Evolutionary conservation across 2,329 filamentous ascomycete species (phyloP), one percentile per base, ranked within the genome.

Genomic region (Alternaria longipes): DNA sequence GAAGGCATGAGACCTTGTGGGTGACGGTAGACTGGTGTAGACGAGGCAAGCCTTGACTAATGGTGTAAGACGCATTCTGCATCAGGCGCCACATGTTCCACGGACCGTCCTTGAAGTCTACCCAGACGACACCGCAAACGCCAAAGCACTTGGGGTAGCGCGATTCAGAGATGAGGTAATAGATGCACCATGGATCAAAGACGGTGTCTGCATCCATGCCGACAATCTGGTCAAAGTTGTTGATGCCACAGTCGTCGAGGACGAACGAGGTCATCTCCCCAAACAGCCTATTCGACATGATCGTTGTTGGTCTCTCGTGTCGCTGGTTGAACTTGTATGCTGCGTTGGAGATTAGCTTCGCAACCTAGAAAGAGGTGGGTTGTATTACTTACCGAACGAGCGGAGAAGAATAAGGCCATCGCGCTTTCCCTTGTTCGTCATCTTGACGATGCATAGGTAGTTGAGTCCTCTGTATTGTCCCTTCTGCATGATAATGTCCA

Each of bases 11-110:
- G 47, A 84, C 83, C 55, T 84, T 84, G 58, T 82, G 81, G 0
- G 83, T 84, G 46, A 82, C 78, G 36, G 81, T 77, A 8, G 82
- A 83, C 67, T 85, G 83, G 64, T 84, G 83, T 71, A 84, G 81
- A 9, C 83, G 80, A 2, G 82, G 79, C 46, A 84, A 75, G 5
- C 56, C 54, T 44, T 64, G 62, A 24, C 47, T 52, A 18, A 65
- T 59, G 41, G 62, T 60, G 64, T 84, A 84, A 67, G 84, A 82
- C 28, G 83, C 79, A 1, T 79, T 82, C 57, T 84, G 82, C 54
- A 83, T 84, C 28, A 84, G 69, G 14, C 50, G 50, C 50, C 50
- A 84, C 5, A 78, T 70, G 4, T 79, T 79, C 76, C 81, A 84
- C 46, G 78, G 78, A 4, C 66, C 66, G 3, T 72, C 73, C 18